phyloP scores from a whole-genome alignment of 2,329 filamentous ascomycete species.

The Fusarium sterilihyphosum region DNA sequence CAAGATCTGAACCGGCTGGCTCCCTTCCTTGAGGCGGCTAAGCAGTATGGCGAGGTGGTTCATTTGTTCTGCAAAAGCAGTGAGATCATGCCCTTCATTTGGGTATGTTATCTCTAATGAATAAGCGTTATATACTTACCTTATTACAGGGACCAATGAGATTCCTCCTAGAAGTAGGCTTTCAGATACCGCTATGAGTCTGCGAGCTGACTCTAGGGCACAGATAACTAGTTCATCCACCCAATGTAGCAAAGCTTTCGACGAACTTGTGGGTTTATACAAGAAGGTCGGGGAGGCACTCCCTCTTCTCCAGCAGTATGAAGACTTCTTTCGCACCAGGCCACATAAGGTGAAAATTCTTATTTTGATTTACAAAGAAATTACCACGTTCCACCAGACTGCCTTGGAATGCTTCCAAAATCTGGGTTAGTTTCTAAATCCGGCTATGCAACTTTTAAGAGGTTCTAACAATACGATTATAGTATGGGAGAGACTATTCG shows the following conservation, averaged over 20 bases:
- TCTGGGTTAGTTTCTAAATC: rapidly evolving
- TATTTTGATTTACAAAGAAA: rapidly evolving
- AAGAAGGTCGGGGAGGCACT: rapidly evolving
- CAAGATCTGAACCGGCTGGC: neutral
- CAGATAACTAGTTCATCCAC: neutral
- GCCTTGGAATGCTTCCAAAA: neutral
- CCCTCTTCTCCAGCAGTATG: neutral
- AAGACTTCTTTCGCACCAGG: neutral
- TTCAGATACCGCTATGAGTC: rapidly evolving
- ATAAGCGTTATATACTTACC: neutral
- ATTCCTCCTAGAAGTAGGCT: rapidly evolving
- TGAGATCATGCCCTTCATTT: neutral
- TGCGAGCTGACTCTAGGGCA: rapidly evolving
- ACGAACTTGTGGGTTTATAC: neutral
- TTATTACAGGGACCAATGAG: neutral
- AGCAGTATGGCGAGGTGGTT: neutral
- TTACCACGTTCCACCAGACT: rapidly evolving
- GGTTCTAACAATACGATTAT: rapidly evolving
- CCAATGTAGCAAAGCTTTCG: rapidly evolving
- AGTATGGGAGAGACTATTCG: neutral
- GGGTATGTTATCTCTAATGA: rapidly evolving
- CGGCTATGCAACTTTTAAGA: rapidly evolving
- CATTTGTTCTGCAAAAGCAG: rapidly evolving
- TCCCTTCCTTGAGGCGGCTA: neutral
- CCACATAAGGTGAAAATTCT: neutral